phyloP scores from a whole-genome alignment of 176 grass and related monocot species.

The Juncus effusus region DNA sequence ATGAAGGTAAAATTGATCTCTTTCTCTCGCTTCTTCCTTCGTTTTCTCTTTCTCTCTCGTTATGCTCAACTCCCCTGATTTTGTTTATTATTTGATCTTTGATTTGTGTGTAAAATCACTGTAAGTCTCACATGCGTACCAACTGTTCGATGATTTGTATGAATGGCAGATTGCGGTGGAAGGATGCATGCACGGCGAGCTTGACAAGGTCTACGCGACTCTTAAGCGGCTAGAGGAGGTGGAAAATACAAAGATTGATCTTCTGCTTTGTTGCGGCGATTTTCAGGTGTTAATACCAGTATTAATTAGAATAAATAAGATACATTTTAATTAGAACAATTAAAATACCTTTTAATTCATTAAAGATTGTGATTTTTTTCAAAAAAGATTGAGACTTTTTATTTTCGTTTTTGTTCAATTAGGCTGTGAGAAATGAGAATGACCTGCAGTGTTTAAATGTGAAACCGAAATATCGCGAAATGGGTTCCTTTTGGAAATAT shows the following conservation, averaged over 20 bases:
- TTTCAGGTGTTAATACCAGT: slow-evolving; percentile 55
- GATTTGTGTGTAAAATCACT: not conserved
- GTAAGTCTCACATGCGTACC: not conserved
- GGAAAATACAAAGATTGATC: slow-evolving; percentile 74
- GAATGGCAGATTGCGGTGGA: slow-evolving; percentile 67
- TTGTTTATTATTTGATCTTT: not conserved
- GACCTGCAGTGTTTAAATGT: slow-evolving; percentile 62
- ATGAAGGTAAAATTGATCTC: slow-evolving; percentile 16
- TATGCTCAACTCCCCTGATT: not conserved
- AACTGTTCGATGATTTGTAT: slow-evolving; percentile 49
- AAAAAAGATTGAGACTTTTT: slow-evolving; percentile 4
- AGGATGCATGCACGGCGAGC: slow-evolving; percentile 85
- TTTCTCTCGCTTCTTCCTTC: no score
- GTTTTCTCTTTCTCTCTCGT: not conserved
- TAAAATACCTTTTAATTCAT: not conserved
- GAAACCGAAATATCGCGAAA: slow-evolving; percentile 43
- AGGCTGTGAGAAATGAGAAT: slow-evolving; percentile 72
- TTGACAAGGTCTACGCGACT: slow-evolving; percentile 74
- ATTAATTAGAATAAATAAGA: slow-evolving; percentile 1
- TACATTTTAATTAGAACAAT: not conserved
- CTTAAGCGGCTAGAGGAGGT: slow-evolving; percentile 50
- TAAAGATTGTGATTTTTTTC: no score
- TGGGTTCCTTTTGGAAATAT: slow-evolving; percentile 96
- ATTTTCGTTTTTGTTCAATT: slow-evolving; percentile 21
- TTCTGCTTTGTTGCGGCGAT: slow-evolving; percentile 82